phyloP scores from a whole-genome alignment of 1,284 basidiomycete genomes.

The Naganishia sp. region DNA sequence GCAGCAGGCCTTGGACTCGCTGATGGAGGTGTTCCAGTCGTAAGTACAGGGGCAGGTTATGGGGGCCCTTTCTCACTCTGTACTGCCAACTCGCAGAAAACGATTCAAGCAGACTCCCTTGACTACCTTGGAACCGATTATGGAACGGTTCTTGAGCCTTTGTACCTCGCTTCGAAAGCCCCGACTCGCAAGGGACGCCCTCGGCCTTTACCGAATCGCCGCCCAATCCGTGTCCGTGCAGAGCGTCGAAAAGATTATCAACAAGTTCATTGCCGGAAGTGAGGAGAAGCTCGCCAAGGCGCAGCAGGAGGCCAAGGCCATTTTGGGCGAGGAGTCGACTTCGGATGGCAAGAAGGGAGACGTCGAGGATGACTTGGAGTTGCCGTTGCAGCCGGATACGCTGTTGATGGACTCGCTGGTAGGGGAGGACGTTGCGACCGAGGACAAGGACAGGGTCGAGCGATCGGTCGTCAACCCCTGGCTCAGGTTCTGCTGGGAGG shows the following conservation, averaged over 20 bases:
- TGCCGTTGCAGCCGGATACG: conserved; percentile 51
- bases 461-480: conserved; percentile 93
- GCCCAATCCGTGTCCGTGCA: conserved; percentile 88
- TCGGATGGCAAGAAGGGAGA: conserved; percentile 44
- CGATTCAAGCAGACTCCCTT: conserved; percentile 91
- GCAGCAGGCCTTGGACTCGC: conserved; percentile 53
- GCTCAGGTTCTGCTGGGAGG: conserved; percentile 98
- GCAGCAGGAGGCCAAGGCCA: conserved; percentile 64
- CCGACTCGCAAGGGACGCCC: conserved; percentile 87
- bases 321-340: conserved; percentile 31
- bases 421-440: conserved; percentile 54
- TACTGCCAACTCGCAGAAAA: conserved; percentile 57
- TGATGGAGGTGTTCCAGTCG: conserved; percentile 54
- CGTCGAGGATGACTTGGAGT: conserved; percentile 38
- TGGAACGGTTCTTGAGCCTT: conserved; percentile 80
- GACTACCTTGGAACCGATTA: conserved; percentile 88
- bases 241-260: conserved; percentile 91
- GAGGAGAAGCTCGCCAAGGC: conserved; percentile 86
- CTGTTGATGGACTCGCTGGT: conserved; percentile 43
- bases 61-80: no score
- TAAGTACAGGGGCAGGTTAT: conserved; percentile 33
- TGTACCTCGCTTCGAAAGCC: conserved; percentile 96
- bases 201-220: conserved; percentile 91
- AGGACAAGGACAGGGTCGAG: conserved; percentile 92
- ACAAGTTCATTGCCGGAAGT: conserved; percentile 81